These are phyloP conservation scores for Spergularia azorica DNA, from an alignment of 179 eudicot species.

Conservation along the genomic window DNA sequence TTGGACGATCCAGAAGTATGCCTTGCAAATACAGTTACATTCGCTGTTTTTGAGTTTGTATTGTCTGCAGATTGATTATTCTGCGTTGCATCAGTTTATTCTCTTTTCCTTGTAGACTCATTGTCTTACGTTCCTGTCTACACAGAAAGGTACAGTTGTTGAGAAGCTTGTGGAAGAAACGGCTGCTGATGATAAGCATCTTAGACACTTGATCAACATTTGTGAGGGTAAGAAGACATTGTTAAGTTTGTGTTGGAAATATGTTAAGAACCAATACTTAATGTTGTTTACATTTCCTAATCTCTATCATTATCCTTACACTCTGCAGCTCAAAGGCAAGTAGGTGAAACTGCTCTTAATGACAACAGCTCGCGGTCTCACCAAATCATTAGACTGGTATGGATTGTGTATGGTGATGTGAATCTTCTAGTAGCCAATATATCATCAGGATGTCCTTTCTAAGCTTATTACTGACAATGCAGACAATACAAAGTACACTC, in stretches of 20 bases:
- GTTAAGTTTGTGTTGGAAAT: background rate
- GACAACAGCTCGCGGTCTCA: constrained; percentile 94
- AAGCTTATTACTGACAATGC: constrained; percentile 30
- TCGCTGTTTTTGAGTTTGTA: background rate
- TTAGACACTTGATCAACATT: constrained; percentile 68
- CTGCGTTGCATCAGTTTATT: background rate
- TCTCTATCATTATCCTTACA: background rate
- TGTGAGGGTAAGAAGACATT: constrained; percentile 75
- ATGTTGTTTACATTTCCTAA: background rate
- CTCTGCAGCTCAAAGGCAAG: constrained; percentile 87
- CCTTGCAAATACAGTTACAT: background rate
- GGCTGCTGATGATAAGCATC: constrained; percentile 68
- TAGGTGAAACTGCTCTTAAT: constrained; percentile 94
- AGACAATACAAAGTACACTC: constrained; percentile 94
- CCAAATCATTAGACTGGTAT: constrained; percentile 94
- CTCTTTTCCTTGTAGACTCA: background rate
- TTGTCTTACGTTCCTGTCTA: constrained; percentile 15
- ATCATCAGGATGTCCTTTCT: background rate
- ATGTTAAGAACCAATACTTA: background rate
- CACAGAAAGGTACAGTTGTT: constrained; percentile 95
- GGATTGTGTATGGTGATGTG: constrained; percentile 13
- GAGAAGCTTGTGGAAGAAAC: constrained; percentile 96
- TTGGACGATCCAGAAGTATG: constrained; percentile 96
- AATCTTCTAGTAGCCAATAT: background rate
- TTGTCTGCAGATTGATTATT: background rate